Base-by-base conservation (phyloP, 2,329 filamentous ascomycete genomes). In the Ophiostoma angusticollis region DNA sequence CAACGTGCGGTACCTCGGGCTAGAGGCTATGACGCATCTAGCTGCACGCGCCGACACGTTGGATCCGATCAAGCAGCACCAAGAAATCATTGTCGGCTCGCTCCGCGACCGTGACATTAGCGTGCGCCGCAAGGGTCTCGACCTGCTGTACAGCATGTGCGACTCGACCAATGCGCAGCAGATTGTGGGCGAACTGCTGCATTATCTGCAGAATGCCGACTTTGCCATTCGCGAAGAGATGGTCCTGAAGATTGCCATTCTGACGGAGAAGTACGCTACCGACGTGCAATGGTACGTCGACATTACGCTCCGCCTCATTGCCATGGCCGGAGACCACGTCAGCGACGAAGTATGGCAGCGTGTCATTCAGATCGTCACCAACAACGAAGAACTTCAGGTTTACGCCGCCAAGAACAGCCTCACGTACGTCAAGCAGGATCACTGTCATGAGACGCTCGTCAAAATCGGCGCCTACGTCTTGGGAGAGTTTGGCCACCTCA, bases 211-310 rank as follows among this genome's bases (percentile, higher is more conserved):
- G 54, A 94, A 85, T 40, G 91, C 91, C 34, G 91, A 98, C 59
- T 98, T 94, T 58, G 89, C 89, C 5, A 95, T 98, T 52, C 78
- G 93, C 47, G 93, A 98, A 63, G 91, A 98, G 59, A 98, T 98
- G 91, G 91, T 96, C 4, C 68, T 98, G 46, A 98, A 98, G 64
- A 94, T 98, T 60, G 91, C 91, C 37, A 98, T 98, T 53, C 61
- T 98, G 47, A 96, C 93, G 0, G 91, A 98, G 58, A 96, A 96
- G 57, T 98, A 98, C 57, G 91, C 91, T 18, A 95, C 87, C 1
- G 91, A 98, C 54, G 84, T 94, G 16, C 89, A 96, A 63, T 98
- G 91, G 91, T 98, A 98, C 58, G 93, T 98, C 46, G 89, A 98
- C 56, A 95, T 96, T 50, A 94, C 91, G 9, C 68, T 98, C 49